Conservation (phyloP, 192 early-diverging fungal genomes). For the Thamnidium elegans region DNA sequence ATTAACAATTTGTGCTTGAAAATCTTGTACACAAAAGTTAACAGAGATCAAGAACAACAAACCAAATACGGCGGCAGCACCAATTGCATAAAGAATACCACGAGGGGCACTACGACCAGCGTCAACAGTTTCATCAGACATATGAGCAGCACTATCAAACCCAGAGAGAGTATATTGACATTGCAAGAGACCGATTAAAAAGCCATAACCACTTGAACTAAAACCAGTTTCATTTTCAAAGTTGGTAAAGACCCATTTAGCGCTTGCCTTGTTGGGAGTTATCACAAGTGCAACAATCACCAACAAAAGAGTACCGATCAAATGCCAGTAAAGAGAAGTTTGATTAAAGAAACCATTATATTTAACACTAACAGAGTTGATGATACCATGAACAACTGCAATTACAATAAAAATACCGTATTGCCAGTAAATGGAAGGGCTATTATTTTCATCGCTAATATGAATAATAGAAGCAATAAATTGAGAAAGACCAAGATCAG, state of each 20-base stretch:
- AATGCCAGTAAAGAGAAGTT: slow-evolving; percentile 36
- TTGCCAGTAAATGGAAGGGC: slow-evolving; percentile 35
- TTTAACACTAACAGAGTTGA: slow-evolving; percentile 46
- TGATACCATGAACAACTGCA: slow-evolving; percentile 45
- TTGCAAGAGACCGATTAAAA: slow-evolving; percentile 49
- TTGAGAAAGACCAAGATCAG: slow-evolving; percentile 47
- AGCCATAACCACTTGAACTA: slow-evolving; percentile 43
- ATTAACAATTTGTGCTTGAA: slow-evolving; percentile 38
- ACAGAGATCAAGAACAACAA: slow-evolving; percentile 45
- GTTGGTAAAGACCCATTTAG: slow-evolving; percentile 46
- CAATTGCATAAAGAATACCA: slow-evolving; percentile 46
- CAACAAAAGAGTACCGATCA: slow-evolving; percentile 40
- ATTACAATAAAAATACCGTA: slow-evolving; percentile 49
- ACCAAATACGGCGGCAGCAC: slow-evolving; percentile 37
- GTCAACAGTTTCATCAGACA: slow-evolving; percentile 51
- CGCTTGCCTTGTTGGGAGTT: slow-evolving; percentile 38
- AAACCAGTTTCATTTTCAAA: slow-evolving; percentile 54
- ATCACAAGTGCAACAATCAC: slow-evolving; percentile 39
- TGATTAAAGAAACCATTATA: slow-evolving; percentile 48
- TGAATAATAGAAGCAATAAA: slow-evolving; percentile 43
- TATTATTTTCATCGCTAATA: slow-evolving; percentile 23
- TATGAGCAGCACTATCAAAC: slow-evolving; percentile 41
- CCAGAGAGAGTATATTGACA: slow-evolving; percentile 58
- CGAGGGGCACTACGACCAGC: slow-evolving; percentile 39
- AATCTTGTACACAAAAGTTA: slow-evolving; percentile 45